Evolutionary conservation across 371 early-diverging fungal species (phyloP).

Genomic region (Chytridium lagenaria): DNA sequence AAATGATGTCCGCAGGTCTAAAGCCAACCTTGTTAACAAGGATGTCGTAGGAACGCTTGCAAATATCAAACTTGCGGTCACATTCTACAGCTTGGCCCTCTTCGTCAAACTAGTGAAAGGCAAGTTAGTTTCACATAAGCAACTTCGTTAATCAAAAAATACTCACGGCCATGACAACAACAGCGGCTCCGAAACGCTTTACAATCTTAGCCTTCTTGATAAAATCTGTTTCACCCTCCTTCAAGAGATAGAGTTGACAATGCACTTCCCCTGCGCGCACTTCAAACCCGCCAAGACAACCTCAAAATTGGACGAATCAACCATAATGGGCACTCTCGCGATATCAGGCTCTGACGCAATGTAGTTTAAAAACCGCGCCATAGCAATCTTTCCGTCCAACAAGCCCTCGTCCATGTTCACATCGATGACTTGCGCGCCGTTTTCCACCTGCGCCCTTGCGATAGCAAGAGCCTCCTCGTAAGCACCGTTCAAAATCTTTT

Average conservation of each 20-base stretch:
- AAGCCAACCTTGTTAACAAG: conserved; percentile 83
- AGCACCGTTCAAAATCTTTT: conserved; percentile 85
- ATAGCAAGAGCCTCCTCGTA: conserved; percentile 93
- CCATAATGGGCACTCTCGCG: conserved; percentile 86
- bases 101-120: conserved; percentile 91
- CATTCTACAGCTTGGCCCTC: conserved; percentile 86
- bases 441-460: conserved; percentile 91
- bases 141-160: conserved; percentile 19
- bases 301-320: conserved; percentile 95
- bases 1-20: conserved; percentile 90
- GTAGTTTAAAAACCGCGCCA: conserved; percentile 90
- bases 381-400: conserved; percentile 90
- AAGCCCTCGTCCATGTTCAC: conserved; percentile 95
- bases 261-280: conserved; percentile 94
- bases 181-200: conserved; percentile 92
- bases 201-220: conserved; percentile 85
- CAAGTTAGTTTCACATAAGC: too few species aligned
- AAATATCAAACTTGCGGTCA: conserved; percentile 86
- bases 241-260: conserved; percentile 95
- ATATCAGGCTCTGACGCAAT: conserved; percentile 95
- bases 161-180: conserved; percentile 91
- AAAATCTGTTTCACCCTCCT: conserved; percentile 93
- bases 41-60: conserved; percentile 87
- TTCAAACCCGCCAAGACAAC: conserved; percentile 93
- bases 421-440: conserved; percentile 92